Evolutionary conservation across 2,329 filamentous ascomycete genomes (phyloP), one percentile per base, ranked within the genome.

Genomic region (Macrophomina pseudophaseolina): DNA sequence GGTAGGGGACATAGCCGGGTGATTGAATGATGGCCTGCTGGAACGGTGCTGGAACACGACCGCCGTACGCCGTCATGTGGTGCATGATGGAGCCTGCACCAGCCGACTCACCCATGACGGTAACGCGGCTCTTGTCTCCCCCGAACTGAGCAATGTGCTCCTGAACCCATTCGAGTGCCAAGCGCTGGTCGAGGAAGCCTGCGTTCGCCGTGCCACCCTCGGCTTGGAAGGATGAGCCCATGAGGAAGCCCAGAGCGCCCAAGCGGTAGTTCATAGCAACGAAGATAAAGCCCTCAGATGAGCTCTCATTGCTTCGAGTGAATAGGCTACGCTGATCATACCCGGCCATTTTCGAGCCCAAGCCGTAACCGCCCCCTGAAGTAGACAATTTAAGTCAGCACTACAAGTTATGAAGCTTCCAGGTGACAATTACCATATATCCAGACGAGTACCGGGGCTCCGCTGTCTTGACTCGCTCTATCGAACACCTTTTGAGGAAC

Each of bases 211-310:
- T 69, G 40, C 77, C 78, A 28, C 74, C 76, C n/a, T n/a, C n/a
- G n/a, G 33, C 23, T 53, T 76, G 72, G 64, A 73, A 76, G 0
- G 72, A 73, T 3, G 77, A 74, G 1, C 78, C 78, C 9, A 72
- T 68, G 32, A 69, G 68, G 66, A 71, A 80, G 14, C 78, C 78
- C 42, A 79, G 68, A 7, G 76, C 76, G 35, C 82, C 82, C 0
- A 84, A 73, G 9, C 82, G 75, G 69, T 84, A 85, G 71, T 85
- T 84, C n/a, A 83, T 56, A 3, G 80, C 72, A 4, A 86, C 83
- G 67, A 79, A 82, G 28, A 86, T 78, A 9, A 84, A 72, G 30
- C 73, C 35, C 11, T 53, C 23, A 3, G 48, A 28, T 14, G 40
- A 44, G 40, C 12, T 44, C 12, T 6, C 12, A 7, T 14, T 4